phyloP scores from a whole-genome alignment of 495 filamentous ascomycete species.

The Hypomontagnella submonticulosa region DNA sequence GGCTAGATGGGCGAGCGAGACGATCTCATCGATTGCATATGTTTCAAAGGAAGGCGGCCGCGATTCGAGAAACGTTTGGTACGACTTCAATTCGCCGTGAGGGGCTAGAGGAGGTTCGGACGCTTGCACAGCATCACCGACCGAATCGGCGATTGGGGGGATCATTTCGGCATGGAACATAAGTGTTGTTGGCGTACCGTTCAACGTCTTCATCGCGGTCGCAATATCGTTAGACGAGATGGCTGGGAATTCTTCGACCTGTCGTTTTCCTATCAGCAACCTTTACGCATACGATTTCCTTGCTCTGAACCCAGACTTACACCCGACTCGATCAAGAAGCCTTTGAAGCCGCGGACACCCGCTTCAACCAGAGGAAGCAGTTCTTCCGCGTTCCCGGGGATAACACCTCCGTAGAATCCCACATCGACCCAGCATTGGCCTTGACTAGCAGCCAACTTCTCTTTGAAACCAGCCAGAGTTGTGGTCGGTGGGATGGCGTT shows the following conservation, averaged over 20 bases:
- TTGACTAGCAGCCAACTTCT: constrained; percentile 85
- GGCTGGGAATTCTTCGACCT: constrained; percentile 96
- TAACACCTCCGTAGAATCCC: constrained; percentile 95
- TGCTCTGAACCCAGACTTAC: constrained; percentile 65
- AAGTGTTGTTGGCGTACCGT: constrained; percentile 80
- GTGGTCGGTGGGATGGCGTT: constrained; percentile 98
- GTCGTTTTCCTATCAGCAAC: constrained; percentile 20
- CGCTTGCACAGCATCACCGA: constrained; percentile 79
- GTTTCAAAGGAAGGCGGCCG: constrained; percentile 91
- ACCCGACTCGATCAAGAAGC: constrained; percentile 96
- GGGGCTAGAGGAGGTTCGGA: constrained; percentile 79
- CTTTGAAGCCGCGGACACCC: constrained; percentile 96
- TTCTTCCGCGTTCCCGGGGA: constrained; percentile 87
- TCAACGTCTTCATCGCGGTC: constrained; percentile 80
- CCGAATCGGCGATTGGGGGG: constrained; percentile 83
- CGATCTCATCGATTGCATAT: constrained; percentile 86
- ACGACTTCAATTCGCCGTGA: constrained; percentile 78
- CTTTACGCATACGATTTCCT: constrained; percentile 3
- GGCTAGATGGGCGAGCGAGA: constrained; percentile 81
- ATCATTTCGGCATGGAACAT: constrained; percentile 99
- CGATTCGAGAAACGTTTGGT: constrained; percentile 92
- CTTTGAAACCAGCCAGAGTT: constrained; percentile 80
- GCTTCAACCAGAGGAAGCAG: constrained; percentile 82
- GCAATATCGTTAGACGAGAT: constrained; percentile 82
- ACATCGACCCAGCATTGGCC: constrained; percentile 99